phyloP scores from a whole-genome alignment of 352 stramenopile species.

The Pythium plurisporium region DNA sequence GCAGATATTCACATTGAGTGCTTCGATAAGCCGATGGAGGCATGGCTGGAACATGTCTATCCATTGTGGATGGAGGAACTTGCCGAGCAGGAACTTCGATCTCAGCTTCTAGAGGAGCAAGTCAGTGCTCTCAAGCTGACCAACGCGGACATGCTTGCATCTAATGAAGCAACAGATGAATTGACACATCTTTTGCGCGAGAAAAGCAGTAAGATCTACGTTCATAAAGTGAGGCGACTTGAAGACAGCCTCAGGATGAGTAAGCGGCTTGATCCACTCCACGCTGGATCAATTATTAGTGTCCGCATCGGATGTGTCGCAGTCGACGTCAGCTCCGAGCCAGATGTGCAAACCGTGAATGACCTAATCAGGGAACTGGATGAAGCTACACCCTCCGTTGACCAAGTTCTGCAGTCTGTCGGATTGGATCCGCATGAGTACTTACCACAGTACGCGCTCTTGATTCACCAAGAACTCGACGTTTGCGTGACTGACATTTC shows the following conservation, averaged over 20 bases:
- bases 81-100: slow-evolving; percentile 54
- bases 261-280: neutral
- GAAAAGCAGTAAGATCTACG: slow-evolving; percentile 59
- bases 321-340: slow-evolving; percentile 37
- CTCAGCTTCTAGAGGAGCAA: slow-evolving; percentile 63
- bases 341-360: slow-evolving; percentile 26
- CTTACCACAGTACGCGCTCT: slow-evolving; percentile 2
- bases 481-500: slow-evolving; percentile 27
- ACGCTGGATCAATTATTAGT: slow-evolving; percentile 24
- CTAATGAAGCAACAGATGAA: slow-evolving; percentile 31
- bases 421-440: neutral
- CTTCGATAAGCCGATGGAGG: slow-evolving; percentile 46
- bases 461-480: slow-evolving; percentile 14
- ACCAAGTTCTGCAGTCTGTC: slow-evolving; percentile 19
- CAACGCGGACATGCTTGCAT: slow-evolving; percentile 40
- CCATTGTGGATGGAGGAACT: slow-evolving; percentile 72
- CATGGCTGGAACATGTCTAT: slow-evolving; percentile 65
- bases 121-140: slow-evolving; percentile 46
- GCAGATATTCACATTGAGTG: slow-evolving; percentile 40
- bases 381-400: slow-evolving; percentile 32
- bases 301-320: slow-evolving; percentile 30
- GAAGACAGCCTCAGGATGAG: slow-evolving; percentile 10
- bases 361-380: slow-evolving; percentile 38
- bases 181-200: slow-evolving; percentile 47
- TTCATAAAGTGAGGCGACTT: slow-evolving; percentile 48